Base-by-base conservation (phyloP, 257 asterid species). In the Apocynum venetum region DNA sequence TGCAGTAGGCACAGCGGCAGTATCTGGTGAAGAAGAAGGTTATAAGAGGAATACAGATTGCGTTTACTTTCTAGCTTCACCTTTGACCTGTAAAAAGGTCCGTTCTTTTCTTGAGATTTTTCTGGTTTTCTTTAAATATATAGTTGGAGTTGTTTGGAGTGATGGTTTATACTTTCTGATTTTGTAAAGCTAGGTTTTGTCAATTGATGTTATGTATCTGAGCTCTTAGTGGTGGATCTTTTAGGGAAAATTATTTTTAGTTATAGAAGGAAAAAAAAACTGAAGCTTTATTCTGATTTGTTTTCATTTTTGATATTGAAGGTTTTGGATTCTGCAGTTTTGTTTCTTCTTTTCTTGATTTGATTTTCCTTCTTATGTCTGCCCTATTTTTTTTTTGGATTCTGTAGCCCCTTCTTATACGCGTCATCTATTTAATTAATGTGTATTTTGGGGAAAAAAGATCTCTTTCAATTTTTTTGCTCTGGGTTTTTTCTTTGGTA, bases 71-170 rank as follows among this genome's bases (percentile, higher is more conserved):
- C 88, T 90, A 2, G 91, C 93, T 40, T 88, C 92, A 14, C 93
- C 95, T 71, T 85, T 88, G 56, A 88, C 95, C 57, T 90, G 95
- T 87, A 89, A 88, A 72, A 90, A 88, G 91, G 92, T 89, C 15
- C 49, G 1, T 13, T 44, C 61, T 71, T 70, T 59, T 20, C 2
- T 44, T 55, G 13, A 4, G 40, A n/a, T 70, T 17, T 17, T 10
- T 40, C 15, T 67, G 66, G 40, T 64, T 49, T 38, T 12, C 40
- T 52, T 67, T 3, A 72, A 66, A 51, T 71, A 4, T 5, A 3
- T 40, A 2, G 20, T 36, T 13, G 10, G 61, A 17, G 4, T 67
- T 77, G 15, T 60, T 60, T 11, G 67, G 13, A 60, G 41, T 60
- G 40, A 31, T 60, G 17, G 13, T 49, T 47, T 19, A 60, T 57